Base-by-base conservation (phyloP, 148 eudicot species). In the Fallopia convolvulus region DNA sequence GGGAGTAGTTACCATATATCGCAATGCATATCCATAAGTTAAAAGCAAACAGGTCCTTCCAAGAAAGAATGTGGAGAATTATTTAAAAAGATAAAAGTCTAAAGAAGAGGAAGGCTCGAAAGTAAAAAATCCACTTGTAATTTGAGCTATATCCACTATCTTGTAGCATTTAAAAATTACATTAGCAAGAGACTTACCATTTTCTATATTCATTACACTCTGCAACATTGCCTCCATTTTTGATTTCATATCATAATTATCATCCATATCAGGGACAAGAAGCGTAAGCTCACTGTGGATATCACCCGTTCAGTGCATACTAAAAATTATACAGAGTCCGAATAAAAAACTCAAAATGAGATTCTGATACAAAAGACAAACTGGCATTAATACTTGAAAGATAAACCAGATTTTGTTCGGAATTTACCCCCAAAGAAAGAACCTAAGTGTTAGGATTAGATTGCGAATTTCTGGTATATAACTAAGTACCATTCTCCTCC, bases 151-250 rank as follows among this genome's bases (percentile, higher is more conserved):
- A 26, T 26, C 30, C 30, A 26, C 30, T 26, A 26, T 26, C 21
- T 61, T 61, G 70, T 46, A 39, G 20, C 44, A 68, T 36, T 7
- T 14, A 15, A 39, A 39, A 39, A 23, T 10, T n/a, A n/a, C n/a
- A n/a, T n/a, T 26, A 68, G 23, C 44, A 68, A 72, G n/a, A n/a
- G 56, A 32, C 88, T 74, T 86, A 96, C 99, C 97, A 74, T 96
- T 93, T 86, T 96, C 99, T 80, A 96, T 96, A 77, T 96, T 96
- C 87, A 91, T 85, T 26, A 90, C 93, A 77, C 98, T 96, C 82
- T 96, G 99, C 72, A 96, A 97, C 99, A 96, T 93, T 0, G 78
- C 78, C 20, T 96, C 98, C 99, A 96, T 96, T 85, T 96, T 96
- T 55, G 82, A 41, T 82, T 89, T 96, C 97, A 96, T 93, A 68